These are phyloP conservation scores for Aspergillus proliferans DNA, from an alignment of 2,329 filamentous ascomycete genomes.

Conservation along the genomic window DNA sequence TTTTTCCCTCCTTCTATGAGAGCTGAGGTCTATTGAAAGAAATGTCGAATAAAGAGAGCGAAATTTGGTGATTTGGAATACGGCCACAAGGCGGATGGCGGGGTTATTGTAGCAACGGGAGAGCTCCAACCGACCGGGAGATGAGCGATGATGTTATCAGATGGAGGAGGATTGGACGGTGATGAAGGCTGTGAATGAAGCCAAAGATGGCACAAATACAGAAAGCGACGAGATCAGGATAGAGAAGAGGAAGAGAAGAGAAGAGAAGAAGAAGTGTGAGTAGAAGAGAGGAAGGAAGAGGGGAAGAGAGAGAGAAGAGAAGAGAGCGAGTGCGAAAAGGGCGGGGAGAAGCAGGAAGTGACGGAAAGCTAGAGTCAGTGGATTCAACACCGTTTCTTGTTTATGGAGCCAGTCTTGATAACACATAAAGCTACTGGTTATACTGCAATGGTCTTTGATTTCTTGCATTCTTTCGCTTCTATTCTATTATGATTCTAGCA, in stretches of 20 bases:
- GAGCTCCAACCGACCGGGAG: not conserved
- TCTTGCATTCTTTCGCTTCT: not conserved
- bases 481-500: not conserved
- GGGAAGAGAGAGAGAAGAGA: conserved; percentile 6
- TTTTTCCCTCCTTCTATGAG: not conserved
- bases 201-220: not conserved
- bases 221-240: not conserved
- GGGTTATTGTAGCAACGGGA: not conserved
- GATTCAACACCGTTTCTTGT: not conserved
- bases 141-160: not conserved
- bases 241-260: conserved; percentile 1
- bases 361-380: conserved; percentile 4
- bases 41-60: not conserved
- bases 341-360: conserved; percentile 6
- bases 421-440: no score
- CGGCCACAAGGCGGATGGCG: conserved; percentile 1
- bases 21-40: not conserved
- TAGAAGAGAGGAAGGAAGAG: conserved; percentile 4
- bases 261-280: conserved; percentile 1
- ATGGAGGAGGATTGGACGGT: not conserved
- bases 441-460: not conserved
- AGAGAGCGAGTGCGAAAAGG: conserved; percentile 6
- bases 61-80: conserved; percentile 2
- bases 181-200: not conserved
- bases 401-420: not conserved